phyloP scores from a whole-genome alignment of 169 alveolate genomes.

The Neospora caninum region DNA sequence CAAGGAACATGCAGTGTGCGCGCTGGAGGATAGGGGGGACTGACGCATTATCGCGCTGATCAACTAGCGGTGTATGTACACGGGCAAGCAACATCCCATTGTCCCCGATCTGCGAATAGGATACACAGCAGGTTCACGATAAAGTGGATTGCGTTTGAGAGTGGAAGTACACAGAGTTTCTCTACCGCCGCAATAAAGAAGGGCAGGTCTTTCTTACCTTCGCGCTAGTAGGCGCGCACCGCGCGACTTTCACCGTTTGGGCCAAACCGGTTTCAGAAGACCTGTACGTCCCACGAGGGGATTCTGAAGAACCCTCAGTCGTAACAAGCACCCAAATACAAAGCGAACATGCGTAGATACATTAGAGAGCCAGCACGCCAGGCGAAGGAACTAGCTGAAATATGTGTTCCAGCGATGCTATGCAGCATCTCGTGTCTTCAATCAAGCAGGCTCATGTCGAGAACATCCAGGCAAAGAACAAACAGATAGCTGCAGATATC shows the following conservation, averaged over 20 bases:
- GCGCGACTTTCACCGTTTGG: not conserved
- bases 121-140: too few species aligned
- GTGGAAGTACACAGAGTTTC: too few species aligned
- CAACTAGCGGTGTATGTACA: too few species aligned
- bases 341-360: not conserved
- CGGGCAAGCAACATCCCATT: too few species aligned
- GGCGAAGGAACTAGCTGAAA: not conserved
- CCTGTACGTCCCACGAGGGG: not conserved
- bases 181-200: too few species aligned
- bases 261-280: not conserved
- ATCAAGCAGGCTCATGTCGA: not conserved
- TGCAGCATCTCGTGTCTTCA: not conserved
- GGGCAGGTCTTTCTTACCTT: too few species aligned
- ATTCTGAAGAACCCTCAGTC: not conserved
- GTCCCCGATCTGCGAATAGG: too few species aligned
- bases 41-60: too few species aligned
- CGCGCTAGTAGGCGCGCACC: too few species aligned
- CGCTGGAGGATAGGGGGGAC: too few species aligned
- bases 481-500: not conserved
- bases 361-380: not conserved
- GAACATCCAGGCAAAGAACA: not conserved
- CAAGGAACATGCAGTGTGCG: too few species aligned
- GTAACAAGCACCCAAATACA: not conserved
- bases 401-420: not conserved
- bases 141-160: too few species aligned